Evolutionary conservation across 768 basidiomycete species (phyloP).

Genomic region (Chalciporus sphaerocephalus): DNA sequence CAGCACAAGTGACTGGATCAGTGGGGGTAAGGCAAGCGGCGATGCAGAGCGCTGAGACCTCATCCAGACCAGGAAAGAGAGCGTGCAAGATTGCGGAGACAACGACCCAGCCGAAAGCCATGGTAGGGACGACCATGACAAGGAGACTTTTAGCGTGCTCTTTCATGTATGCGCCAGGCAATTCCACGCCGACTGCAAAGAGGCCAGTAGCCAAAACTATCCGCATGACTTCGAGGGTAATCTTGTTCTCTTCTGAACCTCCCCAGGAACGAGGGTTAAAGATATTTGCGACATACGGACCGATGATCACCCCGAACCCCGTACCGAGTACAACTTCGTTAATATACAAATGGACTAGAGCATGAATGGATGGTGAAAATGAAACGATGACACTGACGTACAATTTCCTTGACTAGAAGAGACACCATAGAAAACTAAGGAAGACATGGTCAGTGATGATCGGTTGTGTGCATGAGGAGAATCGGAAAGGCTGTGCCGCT

Average conservation of each 20-base stretch:
- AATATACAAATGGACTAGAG: conserved; percentile 62
- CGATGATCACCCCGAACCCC: conserved; percentile 53
- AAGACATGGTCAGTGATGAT: background rate
- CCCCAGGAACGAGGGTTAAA: conserved; percentile 82
- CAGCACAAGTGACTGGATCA: conserved; percentile 89
- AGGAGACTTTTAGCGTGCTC: conserved; percentile 70
- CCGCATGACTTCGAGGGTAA: conserved; percentile 86
- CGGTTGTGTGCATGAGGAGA: background rate
- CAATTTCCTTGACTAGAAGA: conserved; percentile 77
- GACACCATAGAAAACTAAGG: conserved; percentile 79
- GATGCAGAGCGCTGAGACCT: conserved; percentile 75
- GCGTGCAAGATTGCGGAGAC: conserved; percentile 65
- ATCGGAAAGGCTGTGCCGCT: background rate
- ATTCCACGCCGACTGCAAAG: conserved; percentile 93
- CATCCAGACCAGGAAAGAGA: conserved; percentile 68
- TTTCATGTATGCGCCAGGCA: conserved; percentile 80
- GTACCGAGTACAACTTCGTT: conserved; percentile 95
- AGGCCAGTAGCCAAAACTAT: conserved; percentile 87
- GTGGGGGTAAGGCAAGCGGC: conserved; percentile 91
- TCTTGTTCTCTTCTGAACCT: conserved; percentile 45
- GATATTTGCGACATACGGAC: conserved; percentile 65
- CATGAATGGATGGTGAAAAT: background rate
- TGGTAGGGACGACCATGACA: conserved; percentile 73
- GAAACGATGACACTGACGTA: conserved; percentile 22
- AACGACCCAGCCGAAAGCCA: conserved; percentile 82